These are phyloP conservation scores for Chimonanthus salicifolius DNA, from an alignment of 164 flowering plant genomes.

Conservation along the genomic window DNA sequence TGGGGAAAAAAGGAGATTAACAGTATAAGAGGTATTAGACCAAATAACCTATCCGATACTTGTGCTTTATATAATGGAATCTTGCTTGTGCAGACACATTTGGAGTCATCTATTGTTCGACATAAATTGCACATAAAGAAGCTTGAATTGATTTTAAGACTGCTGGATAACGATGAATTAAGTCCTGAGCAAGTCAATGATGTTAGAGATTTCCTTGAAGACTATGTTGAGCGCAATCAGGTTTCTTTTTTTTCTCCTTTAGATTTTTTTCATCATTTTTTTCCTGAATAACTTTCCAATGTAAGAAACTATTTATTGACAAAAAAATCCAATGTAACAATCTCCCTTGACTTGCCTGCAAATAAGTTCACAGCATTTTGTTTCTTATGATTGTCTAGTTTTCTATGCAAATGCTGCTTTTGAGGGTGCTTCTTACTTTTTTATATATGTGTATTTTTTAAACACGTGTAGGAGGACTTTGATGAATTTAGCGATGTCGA, in stretches of 20 bases:
- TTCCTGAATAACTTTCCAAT: background rate
- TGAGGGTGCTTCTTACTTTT: background rate
- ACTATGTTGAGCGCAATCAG: conserved; percentile 98
- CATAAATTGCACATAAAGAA: conserved; percentile 97
- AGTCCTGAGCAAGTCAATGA: conserved; percentile 98
- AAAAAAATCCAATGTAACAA: background rate
- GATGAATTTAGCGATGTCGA: conserved; percentile 96
- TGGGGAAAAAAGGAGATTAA: too few species aligned
- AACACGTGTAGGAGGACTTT: conserved; percentile 76
- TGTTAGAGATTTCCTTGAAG: conserved; percentile 88
- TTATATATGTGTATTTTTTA: conserved; percentile 1
- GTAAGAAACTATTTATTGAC: background rate
- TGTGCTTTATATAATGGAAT: background rate
- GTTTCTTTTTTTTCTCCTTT: conserved; percentile 23
- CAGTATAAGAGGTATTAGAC: too few species aligned
- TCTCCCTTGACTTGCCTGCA: background rate
- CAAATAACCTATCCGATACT: too few species aligned
- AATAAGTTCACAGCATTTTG: background rate
- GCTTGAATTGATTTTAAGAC: conserved; percentile 83
- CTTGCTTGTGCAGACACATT: conserved; percentile 57
- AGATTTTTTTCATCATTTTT: background rate
- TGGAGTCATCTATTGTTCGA: conserved; percentile 80
- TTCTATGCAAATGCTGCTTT: background rate
- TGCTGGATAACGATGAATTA: conserved; percentile 93
- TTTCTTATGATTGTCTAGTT: background rate